These are phyloP conservation scores for Dioszegia aurantiaca DNA, from an alignment of 768 basidiomycete genomes.

Conservation along the genomic window DNA sequence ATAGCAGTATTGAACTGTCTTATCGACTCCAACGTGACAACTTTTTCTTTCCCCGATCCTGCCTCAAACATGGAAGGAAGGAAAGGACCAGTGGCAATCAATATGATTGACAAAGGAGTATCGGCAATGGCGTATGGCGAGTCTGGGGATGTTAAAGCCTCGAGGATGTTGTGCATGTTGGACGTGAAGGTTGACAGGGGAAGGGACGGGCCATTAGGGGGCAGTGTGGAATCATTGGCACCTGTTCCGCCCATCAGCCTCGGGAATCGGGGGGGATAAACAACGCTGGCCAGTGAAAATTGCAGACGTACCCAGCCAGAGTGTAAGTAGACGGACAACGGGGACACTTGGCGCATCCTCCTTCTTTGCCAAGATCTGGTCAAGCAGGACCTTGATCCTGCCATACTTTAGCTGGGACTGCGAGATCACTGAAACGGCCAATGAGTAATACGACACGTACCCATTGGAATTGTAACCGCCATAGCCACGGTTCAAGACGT, in stretches of 20 bases:
- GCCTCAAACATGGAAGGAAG: constrained; percentile 1
- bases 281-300: neutral
- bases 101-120: constrained; percentile 12
- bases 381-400: constrained; percentile 21
- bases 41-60: neutral
- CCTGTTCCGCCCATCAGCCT: constrained; percentile 18
- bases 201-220: constrained; percentile 16
- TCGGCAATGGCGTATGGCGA: constrained; percentile 17
- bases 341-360: constrained; percentile 10
- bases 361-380: constrained; percentile 29
- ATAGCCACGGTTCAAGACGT: constrained; percentile 32
- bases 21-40: constrained; percentile 1
- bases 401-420: too few species aligned
- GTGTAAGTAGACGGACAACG: constrained; percentile 26
- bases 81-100: constrained; percentile 19
- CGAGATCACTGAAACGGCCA: too few species aligned
- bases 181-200: constrained; percentile 19
- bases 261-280: neutral
- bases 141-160: constrained; percentile 23
- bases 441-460: constrained; percentile 9
- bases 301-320: constrained; percentile 45
- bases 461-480: constrained; percentile 33
- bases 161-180: constrained; percentile 25
- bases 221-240: constrained; percentile 30
- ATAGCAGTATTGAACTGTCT: constrained; percentile 11